These are phyloP conservation scores for Lodderomyces parapsilosis DNA, from an alignment of 1,139 yeast genomes.

Conservation along the genomic window DNA sequence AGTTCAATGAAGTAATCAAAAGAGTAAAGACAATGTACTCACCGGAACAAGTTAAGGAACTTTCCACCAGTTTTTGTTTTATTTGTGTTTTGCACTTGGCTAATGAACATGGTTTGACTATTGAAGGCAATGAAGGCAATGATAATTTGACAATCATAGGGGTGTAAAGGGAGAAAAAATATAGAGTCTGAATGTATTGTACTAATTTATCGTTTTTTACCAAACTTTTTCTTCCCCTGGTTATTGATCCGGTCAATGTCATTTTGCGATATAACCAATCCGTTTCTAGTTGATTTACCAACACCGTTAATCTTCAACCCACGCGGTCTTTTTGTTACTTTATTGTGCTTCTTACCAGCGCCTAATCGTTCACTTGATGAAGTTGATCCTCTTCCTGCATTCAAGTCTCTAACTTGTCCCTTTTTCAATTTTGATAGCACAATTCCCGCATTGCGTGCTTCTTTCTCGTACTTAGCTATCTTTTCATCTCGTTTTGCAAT, in stretches of 20 bases:
- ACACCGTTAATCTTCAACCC: conserved; percentile 78
- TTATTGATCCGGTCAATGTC: conserved; percentile 56
- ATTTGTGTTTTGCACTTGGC: conserved; percentile 85
- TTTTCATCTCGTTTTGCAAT: conserved; percentile 53
- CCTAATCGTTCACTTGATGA: conserved; percentile 59
- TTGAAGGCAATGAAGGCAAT: conserved; percentile 55
- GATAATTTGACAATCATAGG: conserved; percentile 59
- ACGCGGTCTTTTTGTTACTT: conserved; percentile 52
- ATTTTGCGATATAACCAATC: conserved; percentile 66
- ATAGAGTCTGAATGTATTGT: neutral
- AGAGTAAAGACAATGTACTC: conserved; percentile 56
- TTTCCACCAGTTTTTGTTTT: conserved; percentile 86
- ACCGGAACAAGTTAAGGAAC: conserved; percentile 54
- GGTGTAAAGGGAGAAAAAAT: too few species aligned
- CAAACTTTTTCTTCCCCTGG: conserved; percentile 6
- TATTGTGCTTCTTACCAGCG: conserved; percentile 32
- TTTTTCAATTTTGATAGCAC: conserved; percentile 64
- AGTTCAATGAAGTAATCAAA: conserved; percentile 48
- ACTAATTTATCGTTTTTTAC: conserved; percentile 10
- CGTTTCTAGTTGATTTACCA: conserved; percentile 80
- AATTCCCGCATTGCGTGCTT: conserved; percentile 88
- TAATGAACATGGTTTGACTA: conserved; percentile 76
- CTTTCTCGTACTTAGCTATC: conserved; percentile 60
- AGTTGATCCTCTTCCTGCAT: conserved; percentile 55
- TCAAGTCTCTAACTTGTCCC: conserved; percentile 60